Conservation (phyloP, 345 rosid species). For the Boechera retrofracta region DNA sequence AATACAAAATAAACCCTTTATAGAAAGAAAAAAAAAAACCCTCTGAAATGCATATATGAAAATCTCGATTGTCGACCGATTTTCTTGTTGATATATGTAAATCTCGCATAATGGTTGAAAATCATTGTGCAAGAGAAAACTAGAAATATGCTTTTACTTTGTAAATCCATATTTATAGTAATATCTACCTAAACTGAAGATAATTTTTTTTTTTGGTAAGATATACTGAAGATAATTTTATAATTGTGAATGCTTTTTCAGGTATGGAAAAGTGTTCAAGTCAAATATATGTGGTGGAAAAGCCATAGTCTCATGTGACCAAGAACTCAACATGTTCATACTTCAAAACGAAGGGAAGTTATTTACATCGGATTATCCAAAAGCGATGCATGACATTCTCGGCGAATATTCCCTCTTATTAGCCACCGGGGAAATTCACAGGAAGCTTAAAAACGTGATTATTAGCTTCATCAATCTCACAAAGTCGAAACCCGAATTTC, state of each 20-base stretch:
- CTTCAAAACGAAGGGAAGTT: constrained; percentile 86
- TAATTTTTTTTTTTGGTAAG: too few relatives aligned
- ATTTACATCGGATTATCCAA: constrained; percentile 72
- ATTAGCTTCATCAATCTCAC: constrained; percentile 57
- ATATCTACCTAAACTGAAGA: not conserved
- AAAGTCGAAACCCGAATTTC: constrained; percentile 58
- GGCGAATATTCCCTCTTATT: constrained; percentile 64
- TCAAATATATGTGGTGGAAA: constrained; percentile 84
- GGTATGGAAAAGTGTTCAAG: constrained; percentile 81
- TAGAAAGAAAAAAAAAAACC: too few relatives aligned
- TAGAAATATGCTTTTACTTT: too few relatives aligned
- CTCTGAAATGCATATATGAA: too few relatives aligned
- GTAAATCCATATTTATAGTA: too few relatives aligned
- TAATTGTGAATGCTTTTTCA: constrained; percentile 32
- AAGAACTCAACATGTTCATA: constrained; percentile 73
- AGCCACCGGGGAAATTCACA: constrained; percentile 74
- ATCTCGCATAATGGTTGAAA: too few relatives aligned
- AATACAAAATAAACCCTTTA: too few relatives aligned
- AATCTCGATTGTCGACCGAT: too few relatives aligned
- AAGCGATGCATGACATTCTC: constrained; percentile 74
- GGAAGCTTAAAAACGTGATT: constrained; percentile 62
- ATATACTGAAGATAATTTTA: not conserved
- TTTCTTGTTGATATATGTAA: too few relatives aligned
- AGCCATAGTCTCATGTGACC: constrained; percentile 81
- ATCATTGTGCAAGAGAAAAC: too few relatives aligned